Evolutionary conservation across 352 stramenopile species (phyloP), one percentile per base, ranked within the genome.

Genomic region (Phytopythium litorale): DNA sequence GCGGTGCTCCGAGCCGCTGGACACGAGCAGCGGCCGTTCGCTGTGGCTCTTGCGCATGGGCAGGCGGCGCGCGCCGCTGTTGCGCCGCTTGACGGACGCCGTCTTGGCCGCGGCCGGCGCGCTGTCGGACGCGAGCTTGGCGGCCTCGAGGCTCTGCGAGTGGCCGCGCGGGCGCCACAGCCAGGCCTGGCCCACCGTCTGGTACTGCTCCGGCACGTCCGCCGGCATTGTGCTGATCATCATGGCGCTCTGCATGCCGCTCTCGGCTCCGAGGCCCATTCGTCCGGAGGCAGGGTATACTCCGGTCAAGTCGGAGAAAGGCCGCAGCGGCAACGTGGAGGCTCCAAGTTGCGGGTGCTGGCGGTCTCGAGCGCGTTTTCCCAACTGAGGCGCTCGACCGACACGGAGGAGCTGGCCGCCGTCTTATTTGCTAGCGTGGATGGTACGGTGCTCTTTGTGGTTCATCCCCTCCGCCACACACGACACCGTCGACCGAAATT

Each of bases 11-110:
- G 65, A 84, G 38, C 71, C 56, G 51, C 75, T 87, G 19, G 46
- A 66, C 21, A 75, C 25, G 13, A 50, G n/a, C 35, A 59, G 23
- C 3, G 68, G 71, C 0, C 65, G 65, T 25, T 80, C 73, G 30
- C 73, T 78, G 61, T 54, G 77, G 57, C 67, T 77, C 33, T 81
- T 81, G 43, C 70, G 70, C 23, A 80, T 53, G 16, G 64, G 43
- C 11, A 48, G 56, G n/a, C 75, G 72, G 4, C 37, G 33, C 3
- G 64, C 64, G 42, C 63, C 62, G 37, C 48, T 69, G 40, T 71
- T 77, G 45, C 71, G 68, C 51, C 76, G 76, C 7, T 37, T 54
- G 9, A 79, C 23, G 2, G 67, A 72, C 4, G 62, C 58, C 7
- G 65, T 70, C 40, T 67, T 67, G 28, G 58, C 37, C 9, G 66